Conservation (phyloP, 169 alveolate species). For the Hammondia hammondi region DNA sequence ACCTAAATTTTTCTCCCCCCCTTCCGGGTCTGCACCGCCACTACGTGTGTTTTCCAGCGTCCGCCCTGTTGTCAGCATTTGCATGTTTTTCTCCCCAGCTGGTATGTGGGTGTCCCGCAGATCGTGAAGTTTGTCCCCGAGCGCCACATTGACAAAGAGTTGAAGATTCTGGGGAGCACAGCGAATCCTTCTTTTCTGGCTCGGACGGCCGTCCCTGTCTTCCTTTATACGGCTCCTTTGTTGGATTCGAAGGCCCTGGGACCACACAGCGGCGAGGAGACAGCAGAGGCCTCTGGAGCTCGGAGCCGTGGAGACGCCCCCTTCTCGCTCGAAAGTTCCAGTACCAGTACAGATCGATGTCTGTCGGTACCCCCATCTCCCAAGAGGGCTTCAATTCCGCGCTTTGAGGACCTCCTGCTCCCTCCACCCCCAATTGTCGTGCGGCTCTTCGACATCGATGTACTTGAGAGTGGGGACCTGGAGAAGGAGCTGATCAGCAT, state of each 20-base stretch:
- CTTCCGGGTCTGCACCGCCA: too few species aligned
- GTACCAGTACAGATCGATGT: neutral
- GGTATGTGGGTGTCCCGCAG: neutral
- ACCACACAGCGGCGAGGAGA: neutral
- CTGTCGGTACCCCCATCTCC: neutral
- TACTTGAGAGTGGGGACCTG: slow-evolving; percentile 36
- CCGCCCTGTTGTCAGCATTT: neutral
- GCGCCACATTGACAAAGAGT: slow-evolving; percentile 42
- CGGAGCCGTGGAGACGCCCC: too few species aligned
- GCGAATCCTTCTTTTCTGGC: slow-evolving; percentile 60
- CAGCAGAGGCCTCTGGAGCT: neutral
- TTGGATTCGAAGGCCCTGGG: slow-evolving; percentile 9
- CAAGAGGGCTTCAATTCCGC: neutral
- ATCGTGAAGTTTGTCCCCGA: slow-evolving; percentile 45
- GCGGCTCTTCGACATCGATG: slow-evolving; percentile 63
- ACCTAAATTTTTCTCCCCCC: too few species aligned
- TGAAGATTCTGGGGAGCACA: slow-evolving; percentile 43
- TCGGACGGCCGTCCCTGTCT: slow-evolving; percentile 54
- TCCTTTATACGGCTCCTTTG: slow-evolving; percentile 36
- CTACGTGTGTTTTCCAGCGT: neutral
- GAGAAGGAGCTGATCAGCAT: slow-evolving; percentile 38
- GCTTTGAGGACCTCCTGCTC: slow-evolving; percentile 5
- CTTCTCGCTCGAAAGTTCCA: too few species aligned
- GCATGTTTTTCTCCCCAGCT: neutral
- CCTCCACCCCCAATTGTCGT: slow-evolving; percentile 64